phyloP scores from a whole-genome alignment of 2,329 filamentous ascomycete genomes.

The Myriangium duriaei region DNA sequence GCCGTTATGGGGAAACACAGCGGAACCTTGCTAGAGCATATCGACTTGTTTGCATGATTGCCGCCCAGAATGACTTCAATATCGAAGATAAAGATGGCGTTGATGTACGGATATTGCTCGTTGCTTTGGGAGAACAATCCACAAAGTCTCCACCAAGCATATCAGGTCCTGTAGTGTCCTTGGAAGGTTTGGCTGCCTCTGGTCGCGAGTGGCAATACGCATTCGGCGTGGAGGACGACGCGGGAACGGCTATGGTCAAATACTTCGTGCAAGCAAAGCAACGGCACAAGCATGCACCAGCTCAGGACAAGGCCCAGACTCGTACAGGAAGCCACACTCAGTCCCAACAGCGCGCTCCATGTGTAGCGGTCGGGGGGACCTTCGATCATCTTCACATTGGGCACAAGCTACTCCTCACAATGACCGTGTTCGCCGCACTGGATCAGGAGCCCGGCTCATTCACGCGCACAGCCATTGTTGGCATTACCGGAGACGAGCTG shows the following conservation, averaged over 20 bases:
- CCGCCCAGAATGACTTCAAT: slow-evolving; percentile 49
- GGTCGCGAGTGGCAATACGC: slow-evolving; percentile 50
- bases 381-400: slow-evolving; percentile 94
- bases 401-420: slow-evolving; percentile 92
- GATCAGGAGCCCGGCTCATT: slow-evolving; percentile 26
- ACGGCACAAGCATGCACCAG: background rate
- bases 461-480: slow-evolving; percentile 50
- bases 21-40: slow-evolving; percentile 66
- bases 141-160: slow-evolving; percentile 19
- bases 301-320: slow-evolving; percentile 7
- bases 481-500: slow-evolving; percentile 78
- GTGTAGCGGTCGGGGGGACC: slow-evolving; percentile 75
- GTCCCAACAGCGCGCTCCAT: slow-evolving; percentile 44
- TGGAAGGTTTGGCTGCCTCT: slow-evolving; percentile 35
- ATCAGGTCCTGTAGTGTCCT: slow-evolving; percentile 37
- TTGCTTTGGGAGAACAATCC: slow-evolving; percentile 43
- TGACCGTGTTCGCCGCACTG: slow-evolving; percentile 60
- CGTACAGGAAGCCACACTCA: slow-evolving; percentile 15
- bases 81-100: slow-evolving; percentile 57
- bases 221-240: slow-evolving; percentile 54
- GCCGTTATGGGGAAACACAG: slow-evolving; percentile 57
- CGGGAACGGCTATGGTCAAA: slow-evolving; percentile 46
- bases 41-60: slow-evolving; percentile 61
- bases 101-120: slow-evolving; percentile 60
- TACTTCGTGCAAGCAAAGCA: slow-evolving; percentile 26